Percentiles rank a stretch among this genome's conserved stretches.
phyloP scores from a whole-genome alignment of 2,329 filamentous ascomycete species.

The Cryoendolithus antarcticus region DNA sequence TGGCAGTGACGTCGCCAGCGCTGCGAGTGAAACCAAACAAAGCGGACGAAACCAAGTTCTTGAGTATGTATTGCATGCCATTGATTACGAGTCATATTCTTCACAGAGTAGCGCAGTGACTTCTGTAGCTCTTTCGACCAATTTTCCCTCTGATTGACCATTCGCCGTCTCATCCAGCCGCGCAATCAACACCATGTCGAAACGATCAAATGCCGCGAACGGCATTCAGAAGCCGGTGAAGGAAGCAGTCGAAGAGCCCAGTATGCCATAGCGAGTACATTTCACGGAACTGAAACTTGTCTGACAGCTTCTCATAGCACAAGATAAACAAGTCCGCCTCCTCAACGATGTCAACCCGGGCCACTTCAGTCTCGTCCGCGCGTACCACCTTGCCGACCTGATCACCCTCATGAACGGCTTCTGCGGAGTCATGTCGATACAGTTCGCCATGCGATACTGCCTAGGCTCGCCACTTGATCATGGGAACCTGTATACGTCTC shows the following conservation, averaged over 20 bases:
- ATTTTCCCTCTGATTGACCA: no score
- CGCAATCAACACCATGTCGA: constrained; percentile 42
- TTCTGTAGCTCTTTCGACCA: no score
- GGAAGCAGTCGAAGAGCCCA: constrained; percentile 26
- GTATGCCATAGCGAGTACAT: constrained; percentile 21
- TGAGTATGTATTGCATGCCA: no score
- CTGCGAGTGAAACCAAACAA: no score
- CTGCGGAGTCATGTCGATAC: constrained; percentile 88
- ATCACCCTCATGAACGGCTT: constrained; percentile 77
- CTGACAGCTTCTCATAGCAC: constrained; percentile 31
- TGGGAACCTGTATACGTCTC: constrained; percentile 65
- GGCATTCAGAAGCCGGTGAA: constrained; percentile 35
- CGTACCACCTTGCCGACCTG: constrained; percentile 66
- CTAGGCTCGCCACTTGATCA: constrained; percentile 50
- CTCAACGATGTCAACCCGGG: constrained; percentile 53
- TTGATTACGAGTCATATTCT: no score
- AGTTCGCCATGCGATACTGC: constrained; percentile 89
- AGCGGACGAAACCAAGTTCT: no score
- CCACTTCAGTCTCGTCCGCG: constrained; percentile 52
- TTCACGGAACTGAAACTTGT: background rate
- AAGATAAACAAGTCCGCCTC: constrained; percentile 66
- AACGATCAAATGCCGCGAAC: constrained; percentile 44
- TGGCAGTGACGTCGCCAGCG: no score
- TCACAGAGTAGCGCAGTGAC: no score
- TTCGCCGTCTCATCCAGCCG: background rate